Evolutionary conservation across 345 rosid species (phyloP).

Genomic region (Microcos paniculata): DNA sequence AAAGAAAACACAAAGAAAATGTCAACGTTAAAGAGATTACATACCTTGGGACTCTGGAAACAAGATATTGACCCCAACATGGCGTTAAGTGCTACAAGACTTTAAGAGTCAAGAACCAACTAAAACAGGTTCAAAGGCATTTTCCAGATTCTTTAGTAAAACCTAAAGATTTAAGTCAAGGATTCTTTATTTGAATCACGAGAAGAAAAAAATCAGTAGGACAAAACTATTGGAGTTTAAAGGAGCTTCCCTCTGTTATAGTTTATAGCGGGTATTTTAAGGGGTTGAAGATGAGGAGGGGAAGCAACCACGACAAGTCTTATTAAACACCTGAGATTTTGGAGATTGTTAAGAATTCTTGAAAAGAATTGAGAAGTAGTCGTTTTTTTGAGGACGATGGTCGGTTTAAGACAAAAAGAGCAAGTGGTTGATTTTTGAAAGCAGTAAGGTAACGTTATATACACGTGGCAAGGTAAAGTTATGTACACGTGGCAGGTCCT

Average conservation of each 20-base stretch:
- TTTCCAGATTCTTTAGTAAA: constrained; percentile 22
- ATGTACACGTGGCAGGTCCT: constrained; percentile 8
- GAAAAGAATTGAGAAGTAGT: neutral
- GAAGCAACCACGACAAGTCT: constrained; percentile 9
- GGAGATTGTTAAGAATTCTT: neutral
- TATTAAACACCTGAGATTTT: neutral
- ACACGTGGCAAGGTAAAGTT: neutral
- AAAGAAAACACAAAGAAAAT: constrained; percentile 12
- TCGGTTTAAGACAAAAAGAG: too few relatives aligned
- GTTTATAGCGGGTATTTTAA: neutral
- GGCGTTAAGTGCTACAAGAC: neutral
- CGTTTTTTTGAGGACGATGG: neutral
- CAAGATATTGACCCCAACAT: constrained; percentile 59
- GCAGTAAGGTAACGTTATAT: neutral
- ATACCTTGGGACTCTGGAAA: constrained; percentile 53
- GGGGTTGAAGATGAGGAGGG: constrained; percentile 2
- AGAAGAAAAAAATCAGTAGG: neutral
- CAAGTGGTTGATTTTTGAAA: neutral
- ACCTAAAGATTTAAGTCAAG: constrained; percentile 12
- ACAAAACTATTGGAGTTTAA: neutral
- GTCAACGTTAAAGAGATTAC: neutral
- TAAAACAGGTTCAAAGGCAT: constrained; percentile 24
- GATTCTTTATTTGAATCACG: neutral
- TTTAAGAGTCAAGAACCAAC: neutral
- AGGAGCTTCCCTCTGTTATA: neutral